Evolutionary conservation across 148 eudicot species (phyloP).

Genomic region (Amaranthus cruentus): DNA sequence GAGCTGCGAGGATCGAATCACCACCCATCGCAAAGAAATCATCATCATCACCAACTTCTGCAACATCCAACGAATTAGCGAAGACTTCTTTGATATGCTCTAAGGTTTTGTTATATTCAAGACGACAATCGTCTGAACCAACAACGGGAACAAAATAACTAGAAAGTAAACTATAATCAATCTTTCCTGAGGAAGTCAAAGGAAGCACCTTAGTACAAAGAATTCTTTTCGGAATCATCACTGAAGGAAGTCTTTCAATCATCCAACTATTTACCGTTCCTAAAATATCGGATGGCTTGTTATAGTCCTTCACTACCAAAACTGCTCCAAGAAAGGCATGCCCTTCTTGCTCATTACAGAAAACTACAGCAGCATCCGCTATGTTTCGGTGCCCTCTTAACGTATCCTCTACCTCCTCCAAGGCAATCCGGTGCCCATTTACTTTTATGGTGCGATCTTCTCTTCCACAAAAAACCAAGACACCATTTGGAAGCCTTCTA

Average conservation of each 20-base stretch:
- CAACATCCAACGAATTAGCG: slow-evolving; percentile 56
- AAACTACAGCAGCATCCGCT: slow-evolving; percentile 69
- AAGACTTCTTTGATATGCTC: slow-evolving; percentile 62
- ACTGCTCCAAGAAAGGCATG: slow-evolving; percentile 57
- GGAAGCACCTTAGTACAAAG: slow-evolving; percentile 52
- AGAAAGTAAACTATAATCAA: slow-evolving; percentile 52
- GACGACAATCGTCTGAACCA: slow-evolving; percentile 19
- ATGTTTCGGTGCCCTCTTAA: slow-evolving; percentile 55
- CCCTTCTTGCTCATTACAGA: slow-evolving; percentile 36
- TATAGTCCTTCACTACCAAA: slow-evolving; percentile 39
- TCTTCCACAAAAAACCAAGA: slow-evolving; percentile 74
- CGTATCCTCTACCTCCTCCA: slow-evolving; percentile 74
- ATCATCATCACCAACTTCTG: slow-evolving; percentile 50
- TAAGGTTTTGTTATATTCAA: slow-evolving; percentile 32
- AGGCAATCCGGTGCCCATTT: slow-evolving; percentile 80
- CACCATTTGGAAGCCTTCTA: slow-evolving; percentile 58
- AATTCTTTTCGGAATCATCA: slow-evolving; percentile 62
- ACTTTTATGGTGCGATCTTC: slow-evolving; percentile 74
- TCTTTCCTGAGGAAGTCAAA: slow-evolving; percentile 68
- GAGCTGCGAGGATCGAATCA: slow-evolving; percentile 78
- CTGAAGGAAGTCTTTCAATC: slow-evolving; percentile 51
- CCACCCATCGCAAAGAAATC: slow-evolving; percentile 84
- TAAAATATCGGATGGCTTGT: slow-evolving; percentile 25
- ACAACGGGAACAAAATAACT: slow-evolving; percentile 20
- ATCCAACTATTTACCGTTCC: slow-evolving; percentile 58